Conservation (phyloP, 495 filamentous ascomycete species). For the Paragyromitra xinjiangensis region DNA sequence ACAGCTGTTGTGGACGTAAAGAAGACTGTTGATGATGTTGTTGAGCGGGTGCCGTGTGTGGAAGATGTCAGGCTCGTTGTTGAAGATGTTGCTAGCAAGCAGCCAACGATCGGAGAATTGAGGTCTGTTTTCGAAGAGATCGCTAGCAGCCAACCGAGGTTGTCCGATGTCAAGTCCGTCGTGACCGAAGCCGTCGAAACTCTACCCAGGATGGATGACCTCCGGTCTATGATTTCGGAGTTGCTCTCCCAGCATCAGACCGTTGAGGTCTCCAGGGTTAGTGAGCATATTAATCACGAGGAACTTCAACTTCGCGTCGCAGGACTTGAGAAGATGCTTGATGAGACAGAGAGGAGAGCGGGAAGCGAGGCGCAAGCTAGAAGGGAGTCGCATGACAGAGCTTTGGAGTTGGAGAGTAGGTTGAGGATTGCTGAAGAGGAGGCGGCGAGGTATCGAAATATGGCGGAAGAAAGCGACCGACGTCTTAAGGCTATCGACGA, state of each 20-base stretch:
- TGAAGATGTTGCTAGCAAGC: slow-evolving; percentile 35
- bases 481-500: slow-evolving; percentile 55
- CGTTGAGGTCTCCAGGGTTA: slow-evolving; percentile 34
- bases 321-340: slow-evolving; percentile 52
- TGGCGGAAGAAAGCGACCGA: slow-evolving; percentile 53
- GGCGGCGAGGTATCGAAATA: slow-evolving; percentile 43
- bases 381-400: slow-evolving; percentile 51
- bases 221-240: slow-evolving; percentile 54
- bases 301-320: slow-evolving; percentile 44
- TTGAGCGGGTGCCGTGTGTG: slow-evolving; percentile 41
- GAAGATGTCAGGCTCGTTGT: slow-evolving; percentile 46
- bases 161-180: slow-evolving; percentile 42
- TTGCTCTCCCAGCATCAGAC: slow-evolving; percentile 54
- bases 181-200: slow-evolving; percentile 46
- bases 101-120: slow-evolving; percentile 46
- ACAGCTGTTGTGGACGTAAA: slow-evolving; percentile 47
- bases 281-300: slow-evolving; percentile 47
- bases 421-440: slow-evolving; percentile 56
- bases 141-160: slow-evolving; percentile 37
- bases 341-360: slow-evolving; percentile 38
- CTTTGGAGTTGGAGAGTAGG: slow-evolving; percentile 54
- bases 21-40: slow-evolving; percentile 42
- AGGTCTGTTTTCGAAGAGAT: slow-evolving; percentile 43
- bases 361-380: slow-evolving; percentile 51
- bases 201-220: slow-evolving; percentile 52